Evolutionary conservation across 305 asterid species (phyloP).

Genomic region (Fraxinus sp.): DNA sequence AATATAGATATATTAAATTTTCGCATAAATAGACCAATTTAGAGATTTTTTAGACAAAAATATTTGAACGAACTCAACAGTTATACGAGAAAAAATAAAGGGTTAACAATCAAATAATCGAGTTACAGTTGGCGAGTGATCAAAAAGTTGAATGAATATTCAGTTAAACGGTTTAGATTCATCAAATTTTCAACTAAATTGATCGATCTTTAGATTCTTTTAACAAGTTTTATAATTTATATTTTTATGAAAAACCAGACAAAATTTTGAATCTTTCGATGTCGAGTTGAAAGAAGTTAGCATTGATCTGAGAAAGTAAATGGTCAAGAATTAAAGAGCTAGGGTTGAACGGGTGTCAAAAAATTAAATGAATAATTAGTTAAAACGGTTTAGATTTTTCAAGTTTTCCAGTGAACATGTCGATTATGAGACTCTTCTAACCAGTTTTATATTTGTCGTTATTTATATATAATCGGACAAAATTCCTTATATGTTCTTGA

Average conservation of each 20-base stretch:
- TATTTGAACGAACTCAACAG: neutral
- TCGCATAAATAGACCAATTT: neutral
- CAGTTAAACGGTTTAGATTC: neutral
- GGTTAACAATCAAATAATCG: neutral
- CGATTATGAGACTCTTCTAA: neutral
- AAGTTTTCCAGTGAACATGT: neutral
- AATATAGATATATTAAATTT: neutral
- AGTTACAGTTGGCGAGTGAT: neutral
- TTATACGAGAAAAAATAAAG: neutral
- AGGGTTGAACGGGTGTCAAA: neutral
- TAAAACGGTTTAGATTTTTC: neutral
- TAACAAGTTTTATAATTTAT: neutral
- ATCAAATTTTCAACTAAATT: neutral
- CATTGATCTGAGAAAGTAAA: neutral
- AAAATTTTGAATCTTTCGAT: neutral
- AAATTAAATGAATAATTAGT: neutral
- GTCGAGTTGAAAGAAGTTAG: neutral
- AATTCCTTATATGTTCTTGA: neutral
- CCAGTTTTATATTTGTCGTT: neutral
- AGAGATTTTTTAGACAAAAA: neutral
- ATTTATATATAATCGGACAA: neutral
- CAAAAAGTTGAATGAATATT: neutral
- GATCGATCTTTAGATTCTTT: neutral
- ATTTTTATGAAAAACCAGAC: neutral
- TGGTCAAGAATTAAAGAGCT: neutral